These are phyloP conservation scores for Hevea brasiliensis DNA, from an alignment of 345 rosid species.

Conservation along the genomic window DNA sequence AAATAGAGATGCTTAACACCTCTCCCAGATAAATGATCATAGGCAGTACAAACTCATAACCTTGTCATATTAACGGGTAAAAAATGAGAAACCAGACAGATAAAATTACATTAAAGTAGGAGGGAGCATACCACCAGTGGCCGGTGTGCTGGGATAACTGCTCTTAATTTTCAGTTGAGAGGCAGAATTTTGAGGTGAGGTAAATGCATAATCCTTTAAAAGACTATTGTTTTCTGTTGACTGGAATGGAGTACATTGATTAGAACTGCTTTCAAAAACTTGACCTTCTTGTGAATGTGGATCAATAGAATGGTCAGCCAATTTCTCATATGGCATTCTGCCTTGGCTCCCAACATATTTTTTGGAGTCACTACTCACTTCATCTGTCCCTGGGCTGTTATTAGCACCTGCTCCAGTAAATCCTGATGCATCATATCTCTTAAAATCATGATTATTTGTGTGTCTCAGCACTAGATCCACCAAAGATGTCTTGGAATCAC, in stretches of 20 bases:
- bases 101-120: slow-evolving; percentile 39
- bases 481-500: slow-evolving; percentile 37
- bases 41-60: slow-evolving; percentile 13
- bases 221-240: slow-evolving; percentile 39
- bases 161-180: slow-evolving; percentile 31
- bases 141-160: slow-evolving; percentile 28
- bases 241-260: slow-evolving; percentile 30
- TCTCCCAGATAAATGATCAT: slow-evolving; percentile 14
- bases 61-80: not conserved
- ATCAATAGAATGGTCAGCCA: slow-evolving; percentile 24
- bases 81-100: slow-evolving; percentile 14
- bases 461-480: slow-evolving; percentile 27
- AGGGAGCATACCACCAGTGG: slow-evolving; percentile 32
- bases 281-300: slow-evolving; percentile 37
- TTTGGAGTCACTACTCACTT: slow-evolving; percentile 35
- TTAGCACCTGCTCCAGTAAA: slow-evolving; percentile 34
- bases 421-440: slow-evolving; percentile 32
- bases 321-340: slow-evolving; percentile 27
- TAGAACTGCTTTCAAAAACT: slow-evolving; percentile 26
- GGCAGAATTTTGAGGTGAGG: slow-evolving; percentile 33
- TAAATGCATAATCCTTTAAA: slow-evolving; percentile 28
- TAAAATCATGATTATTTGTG: slow-evolving; percentile 32
- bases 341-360: slow-evolving; percentile 26
- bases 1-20: slow-evolving; percentile 11
- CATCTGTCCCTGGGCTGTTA: slow-evolving; percentile 35